A percentile compares a stretch with the other conserved stretches of the same genome.
Evolutionary conservation across 2,329 filamentous ascomycete species (phyloP).

Genomic region (Alternaria longipes): DNA sequence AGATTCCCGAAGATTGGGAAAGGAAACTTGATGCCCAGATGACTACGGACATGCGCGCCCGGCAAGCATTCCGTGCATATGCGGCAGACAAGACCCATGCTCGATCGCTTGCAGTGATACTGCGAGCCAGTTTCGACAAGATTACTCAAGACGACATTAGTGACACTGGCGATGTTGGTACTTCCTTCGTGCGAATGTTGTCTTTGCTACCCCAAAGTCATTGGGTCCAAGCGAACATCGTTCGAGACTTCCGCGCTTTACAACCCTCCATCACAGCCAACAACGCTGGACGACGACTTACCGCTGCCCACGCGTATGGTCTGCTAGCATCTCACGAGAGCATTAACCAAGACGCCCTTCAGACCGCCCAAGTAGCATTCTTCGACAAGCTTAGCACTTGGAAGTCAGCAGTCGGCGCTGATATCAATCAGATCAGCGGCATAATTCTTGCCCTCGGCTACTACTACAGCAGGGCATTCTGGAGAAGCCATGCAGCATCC

Average conservation of each 20-base stretch:
- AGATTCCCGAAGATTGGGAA: constrained; percentile 84
- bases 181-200: constrained; percentile 63
- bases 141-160: constrained; percentile 52
- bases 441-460: constrained; percentile 67
- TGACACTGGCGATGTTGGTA: constrained; percentile 57
- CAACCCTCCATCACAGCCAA: constrained; percentile 73
- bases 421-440: constrained; percentile 68
- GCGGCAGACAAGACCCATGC: constrained; percentile 45
- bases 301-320: constrained; percentile 76
- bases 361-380: constrained; percentile 57
- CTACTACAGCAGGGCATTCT: constrained; percentile 65
- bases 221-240: constrained; percentile 42
- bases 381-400: constrained; percentile 61
- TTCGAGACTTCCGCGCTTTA: constrained; percentile 58
- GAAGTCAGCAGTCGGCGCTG: constrained; percentile 68
- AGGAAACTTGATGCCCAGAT: constrained; percentile 77
- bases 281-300: constrained; percentile 70
- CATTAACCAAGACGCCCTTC: constrained; percentile 53
- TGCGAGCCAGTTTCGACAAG: constrained; percentile 58
- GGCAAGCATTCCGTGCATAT: constrained; percentile 67
- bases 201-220: constrained; percentile 63
- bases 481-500: constrained; percentile 54
- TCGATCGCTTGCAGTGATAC: constrained; percentile 52
- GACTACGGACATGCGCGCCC: constrained; percentile 72
- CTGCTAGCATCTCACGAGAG: constrained; percentile 74